Percentiles rank a stretch among this genome's conserved stretches.
Conservation (phyloP, 1,284 basidiomycete species). For the Leccinum huronense region DNA sequence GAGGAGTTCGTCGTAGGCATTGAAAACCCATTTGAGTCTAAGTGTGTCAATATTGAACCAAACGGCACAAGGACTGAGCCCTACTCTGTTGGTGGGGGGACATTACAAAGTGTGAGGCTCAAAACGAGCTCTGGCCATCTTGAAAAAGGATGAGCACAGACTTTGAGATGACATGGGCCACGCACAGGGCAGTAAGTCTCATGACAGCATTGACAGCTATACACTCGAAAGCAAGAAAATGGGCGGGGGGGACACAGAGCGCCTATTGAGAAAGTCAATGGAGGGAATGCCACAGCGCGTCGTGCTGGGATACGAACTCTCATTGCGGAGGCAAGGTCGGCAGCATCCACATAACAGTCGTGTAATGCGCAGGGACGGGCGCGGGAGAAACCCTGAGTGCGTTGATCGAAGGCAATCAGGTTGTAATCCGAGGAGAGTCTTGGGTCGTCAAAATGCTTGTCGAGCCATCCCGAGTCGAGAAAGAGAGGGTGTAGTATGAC, state of each 20-base stretch:
- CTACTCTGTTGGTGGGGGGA: constrained; percentile 66
- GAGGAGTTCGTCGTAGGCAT: constrained; percentile 60
- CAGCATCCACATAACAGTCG: constrained; percentile 73
- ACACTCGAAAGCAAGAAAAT: constrained; percentile 65
- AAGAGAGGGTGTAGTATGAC: constrained; percentile 66
- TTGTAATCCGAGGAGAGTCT: constrained; percentile 59
- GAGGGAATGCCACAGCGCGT: neutral
- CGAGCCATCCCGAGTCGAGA: constrained; percentile 67
- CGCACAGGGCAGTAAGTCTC: constrained; percentile 61
- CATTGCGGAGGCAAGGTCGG: constrained; percentile 65
- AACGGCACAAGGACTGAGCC: constrained; percentile 24
- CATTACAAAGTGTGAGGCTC: constrained; percentile 66
- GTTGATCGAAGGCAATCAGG: constrained; percentile 69
- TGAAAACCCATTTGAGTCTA: constrained; percentile 58
- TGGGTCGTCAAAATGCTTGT: constrained; percentile 63
- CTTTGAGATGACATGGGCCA: constrained; percentile 13
- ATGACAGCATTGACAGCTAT: constrained; percentile 53
- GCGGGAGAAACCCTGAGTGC: constrained; percentile 61
- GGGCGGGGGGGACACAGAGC: constrained; percentile 62
- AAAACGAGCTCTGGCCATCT: constrained; percentile 70
- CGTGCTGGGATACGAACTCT: constrained; percentile 44
- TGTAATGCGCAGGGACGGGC: constrained; percentile 54
- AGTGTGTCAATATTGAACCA: constrained; percentile 10
- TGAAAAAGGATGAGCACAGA: constrained; percentile 29
- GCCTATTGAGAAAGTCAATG: constrained; percentile 38